Conservation (phyloP, 225 moss, liverwort and hornwort species). For the Pleurozium schreberi region DNA sequence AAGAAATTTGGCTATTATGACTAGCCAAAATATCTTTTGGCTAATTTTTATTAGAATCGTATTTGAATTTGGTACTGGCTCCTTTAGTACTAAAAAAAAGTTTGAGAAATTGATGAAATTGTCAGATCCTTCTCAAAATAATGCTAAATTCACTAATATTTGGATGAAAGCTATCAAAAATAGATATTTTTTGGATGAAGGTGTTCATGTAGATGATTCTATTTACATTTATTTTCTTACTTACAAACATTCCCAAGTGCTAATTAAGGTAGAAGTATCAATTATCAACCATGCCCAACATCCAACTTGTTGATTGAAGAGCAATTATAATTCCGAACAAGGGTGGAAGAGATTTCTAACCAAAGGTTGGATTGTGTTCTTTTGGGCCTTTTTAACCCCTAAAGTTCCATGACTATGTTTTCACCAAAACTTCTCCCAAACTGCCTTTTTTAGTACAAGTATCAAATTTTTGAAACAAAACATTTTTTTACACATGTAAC, state of each 20-base stretch:
- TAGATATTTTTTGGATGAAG: neutral
- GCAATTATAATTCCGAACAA: too few relatives aligned
- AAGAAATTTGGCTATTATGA: neutral
- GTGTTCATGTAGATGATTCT: accelerated
- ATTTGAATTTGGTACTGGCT: accelerated
- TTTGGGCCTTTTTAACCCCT: too few relatives aligned
- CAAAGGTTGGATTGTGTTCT: too few relatives aligned
- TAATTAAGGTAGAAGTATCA: too few relatives aligned
- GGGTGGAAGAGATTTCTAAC: too few relatives aligned
- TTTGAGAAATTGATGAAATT: neutral
- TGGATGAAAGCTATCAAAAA: neutral
- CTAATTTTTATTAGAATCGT: neutral
- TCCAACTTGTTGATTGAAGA: too few relatives aligned
- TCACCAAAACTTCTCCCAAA: too few relatives aligned
- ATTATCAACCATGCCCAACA: too few relatives aligned
- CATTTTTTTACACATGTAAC: too few relatives aligned
- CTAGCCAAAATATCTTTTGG: accelerated
- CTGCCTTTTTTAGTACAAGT: too few relatives aligned
- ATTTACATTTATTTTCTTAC: neutral
- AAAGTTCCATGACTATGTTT: too few relatives aligned
- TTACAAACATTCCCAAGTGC: neutral
- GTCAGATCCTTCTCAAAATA: neutral
- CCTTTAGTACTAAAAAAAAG: neutral
- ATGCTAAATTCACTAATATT: neutral
- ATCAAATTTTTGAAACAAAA: too few relatives aligned